phyloP scores from a whole-genome alignment of 495 filamentous ascomycete genomes.

The Penicillium mononematosum region DNA sequence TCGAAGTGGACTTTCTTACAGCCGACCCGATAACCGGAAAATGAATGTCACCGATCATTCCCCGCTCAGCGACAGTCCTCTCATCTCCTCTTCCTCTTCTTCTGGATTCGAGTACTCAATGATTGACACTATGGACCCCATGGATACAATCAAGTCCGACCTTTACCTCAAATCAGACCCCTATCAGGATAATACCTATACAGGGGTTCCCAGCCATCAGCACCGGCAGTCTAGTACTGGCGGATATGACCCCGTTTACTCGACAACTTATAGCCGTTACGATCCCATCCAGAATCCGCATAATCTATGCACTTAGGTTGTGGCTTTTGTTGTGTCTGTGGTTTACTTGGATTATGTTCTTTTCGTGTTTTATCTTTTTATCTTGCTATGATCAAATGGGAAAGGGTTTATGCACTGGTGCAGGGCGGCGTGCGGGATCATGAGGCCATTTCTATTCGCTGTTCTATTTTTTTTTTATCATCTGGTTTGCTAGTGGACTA shows the following conservation, averaged over 20 bases:
- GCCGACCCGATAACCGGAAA: constrained; percentile 38
- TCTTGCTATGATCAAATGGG: constrained; percentile 14
- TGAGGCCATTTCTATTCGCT: constrained; percentile 11
- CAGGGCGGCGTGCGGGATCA: constrained; percentile 25
- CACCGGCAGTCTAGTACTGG: constrained; percentile 26
- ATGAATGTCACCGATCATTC: constrained; percentile 39
- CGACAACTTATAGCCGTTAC: constrained; percentile 34
- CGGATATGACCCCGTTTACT: constrained; percentile 40
- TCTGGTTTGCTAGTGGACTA: neutral
- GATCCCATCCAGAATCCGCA: constrained; percentile 33
- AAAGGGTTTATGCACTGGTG: constrained; percentile 31
- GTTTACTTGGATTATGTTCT: constrained; percentile 9
- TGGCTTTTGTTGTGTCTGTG: neutral
- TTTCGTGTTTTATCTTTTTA: constrained; percentile 18
- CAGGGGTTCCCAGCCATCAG: constrained; percentile 23
- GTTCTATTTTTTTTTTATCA: constrained; percentile 9
- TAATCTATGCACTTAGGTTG: constrained; percentile 36
- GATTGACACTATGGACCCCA: constrained; percentile 45
- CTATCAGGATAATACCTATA: constrained; percentile 36
- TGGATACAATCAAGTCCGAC: constrained; percentile 39
- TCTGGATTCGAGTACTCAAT: constrained; percentile 41
- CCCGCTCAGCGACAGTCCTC: constrained; percentile 41
- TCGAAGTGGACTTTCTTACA: constrained; percentile 37
- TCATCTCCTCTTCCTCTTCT: constrained; percentile 47
- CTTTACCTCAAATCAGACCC: constrained; percentile 30